These are phyloP conservation scores for Eucalyptus microcorys DNA, from an alignment of 345 rosid species.

Conservation along the genomic window DNA sequence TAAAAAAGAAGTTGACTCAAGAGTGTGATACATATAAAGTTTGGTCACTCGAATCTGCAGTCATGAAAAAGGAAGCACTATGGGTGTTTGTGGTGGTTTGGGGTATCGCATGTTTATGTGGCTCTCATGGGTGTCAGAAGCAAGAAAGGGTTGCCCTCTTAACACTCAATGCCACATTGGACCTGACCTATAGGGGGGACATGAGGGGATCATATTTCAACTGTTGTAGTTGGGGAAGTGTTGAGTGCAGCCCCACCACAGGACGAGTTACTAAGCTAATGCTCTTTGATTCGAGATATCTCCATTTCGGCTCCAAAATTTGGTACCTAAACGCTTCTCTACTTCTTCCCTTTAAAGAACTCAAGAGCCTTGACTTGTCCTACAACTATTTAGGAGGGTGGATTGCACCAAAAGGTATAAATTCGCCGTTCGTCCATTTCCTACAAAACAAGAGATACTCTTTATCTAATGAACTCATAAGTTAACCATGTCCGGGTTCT, in stretches of 20 bases:
- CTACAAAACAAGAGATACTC: not conserved
- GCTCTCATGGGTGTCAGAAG: not conserved
- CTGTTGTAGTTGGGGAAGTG: fast-evolving
- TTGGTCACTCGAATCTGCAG: fast-evolving
- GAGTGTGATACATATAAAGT: no score
- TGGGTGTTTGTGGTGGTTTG: not conserved
- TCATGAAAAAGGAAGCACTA: fast-evolving
- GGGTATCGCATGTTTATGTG: not conserved
- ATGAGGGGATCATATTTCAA: fast-evolving
- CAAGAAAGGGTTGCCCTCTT: not conserved
- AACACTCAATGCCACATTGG: fast-evolving
- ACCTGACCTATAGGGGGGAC: fast-evolving
- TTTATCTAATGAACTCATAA: not conserved
- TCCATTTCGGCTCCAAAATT: fast-evolving
- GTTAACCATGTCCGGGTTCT: fast-evolving
- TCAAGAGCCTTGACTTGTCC: not conserved
- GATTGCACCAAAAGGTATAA: not conserved
- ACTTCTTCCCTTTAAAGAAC: not conserved
- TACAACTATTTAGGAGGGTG: fast-evolving
- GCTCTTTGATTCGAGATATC: fast-evolving
- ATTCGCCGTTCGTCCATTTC: fast-evolving
- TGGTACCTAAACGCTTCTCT: not conserved
- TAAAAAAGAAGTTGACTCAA: fast-evolving
- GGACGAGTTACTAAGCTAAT: fast-evolving
- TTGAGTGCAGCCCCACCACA: not conserved